Evolutionary conservation across 2,329 filamentous ascomycete species (phyloP).

Genomic region (Coniochaeta pulveracea): DNA sequence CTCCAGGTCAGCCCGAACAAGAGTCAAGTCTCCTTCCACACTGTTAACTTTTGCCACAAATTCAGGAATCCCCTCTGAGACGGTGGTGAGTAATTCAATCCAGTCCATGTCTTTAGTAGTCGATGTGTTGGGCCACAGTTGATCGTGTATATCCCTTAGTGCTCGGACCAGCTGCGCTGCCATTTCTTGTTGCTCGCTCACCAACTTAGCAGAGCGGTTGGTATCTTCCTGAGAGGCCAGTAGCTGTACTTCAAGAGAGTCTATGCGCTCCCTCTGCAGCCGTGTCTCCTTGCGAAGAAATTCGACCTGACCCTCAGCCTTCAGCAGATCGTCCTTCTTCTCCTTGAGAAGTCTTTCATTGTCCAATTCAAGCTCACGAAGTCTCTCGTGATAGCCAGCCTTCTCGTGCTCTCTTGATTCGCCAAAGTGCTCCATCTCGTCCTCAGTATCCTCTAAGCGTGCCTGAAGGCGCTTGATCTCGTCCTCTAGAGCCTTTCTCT

Average conservation of each 20-base stretch:
- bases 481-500: conserved; percentile 70
- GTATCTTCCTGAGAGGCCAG: conserved; percentile 42
- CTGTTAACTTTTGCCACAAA: conserved; percentile 48
- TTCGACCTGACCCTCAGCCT: conserved; percentile 50
- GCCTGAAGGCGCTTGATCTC: conserved; percentile 69
- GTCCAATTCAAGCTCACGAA: conserved; percentile 59
- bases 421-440: conserved; percentile 76
- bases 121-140: conserved; percentile 40
- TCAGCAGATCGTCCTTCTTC: conserved; percentile 43
- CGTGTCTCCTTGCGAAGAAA: conserved; percentile 50
- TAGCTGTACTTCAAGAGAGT: conserved; percentile 46
- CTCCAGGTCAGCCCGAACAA: conserved; percentile 54
- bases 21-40: conserved; percentile 45
- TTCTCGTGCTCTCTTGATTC: conserved; percentile 78
- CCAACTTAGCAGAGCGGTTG: conserved; percentile 36
- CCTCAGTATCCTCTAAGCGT: conserved; percentile 78
- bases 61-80: conserved; percentile 46
- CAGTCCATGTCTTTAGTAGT: conserved; percentile 49
- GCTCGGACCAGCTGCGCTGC: conserved; percentile 39
- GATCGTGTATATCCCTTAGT: conserved; percentile 46
- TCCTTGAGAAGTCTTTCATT: conserved; percentile 52
- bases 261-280: conserved; percentile 47
- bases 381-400: conserved; percentile 54
- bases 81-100: conserved; percentile 44
- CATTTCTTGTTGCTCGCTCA: conserved; percentile 37